Percentiles rank a stretch among this genome's conserved stretches.
These are phyloP conservation scores for Austroboletus festivus DNA, from an alignment of 768 basidiomycete genomes.

Conservation along the genomic window DNA sequence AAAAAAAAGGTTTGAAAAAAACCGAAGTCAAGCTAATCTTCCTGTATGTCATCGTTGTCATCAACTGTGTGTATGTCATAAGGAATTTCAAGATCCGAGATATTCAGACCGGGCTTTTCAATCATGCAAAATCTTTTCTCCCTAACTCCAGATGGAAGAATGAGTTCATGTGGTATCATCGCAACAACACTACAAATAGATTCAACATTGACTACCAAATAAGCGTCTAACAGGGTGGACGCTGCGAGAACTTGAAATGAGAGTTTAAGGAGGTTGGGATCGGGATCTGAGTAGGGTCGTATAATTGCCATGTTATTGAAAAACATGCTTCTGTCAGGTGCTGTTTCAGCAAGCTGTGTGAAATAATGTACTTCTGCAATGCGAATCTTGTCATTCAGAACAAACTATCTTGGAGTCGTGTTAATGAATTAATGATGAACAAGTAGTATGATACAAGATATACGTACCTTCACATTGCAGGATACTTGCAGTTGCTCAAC, in stretches of 20 bases:
- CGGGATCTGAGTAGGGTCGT: background rate
- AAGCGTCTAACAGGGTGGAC: background rate
- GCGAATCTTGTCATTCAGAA: background rate
- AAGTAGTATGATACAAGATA: no score
- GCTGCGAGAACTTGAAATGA: background rate
- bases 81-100: background rate
- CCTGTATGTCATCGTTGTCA: background rate
- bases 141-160: background rate
- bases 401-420: no score
- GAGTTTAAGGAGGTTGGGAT: background rate
- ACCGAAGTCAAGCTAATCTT: no score
- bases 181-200: background rate
- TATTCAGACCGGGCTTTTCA: background rate
- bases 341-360: background rate
- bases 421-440: background rate
- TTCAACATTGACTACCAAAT: background rate
- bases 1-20: no score
- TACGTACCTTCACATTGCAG: background rate
- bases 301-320: background rate
- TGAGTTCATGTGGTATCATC: background rate
- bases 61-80: background rate
- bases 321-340: background rate
- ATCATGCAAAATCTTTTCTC: background rate
- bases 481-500: background rate
- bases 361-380: background rate